A percentile compares a stretch with the other conserved stretches of the same genome.
phyloP scores from a whole-genome alignment of 2,329 filamentous ascomycete species.

The Fusarium longipes region DNA sequence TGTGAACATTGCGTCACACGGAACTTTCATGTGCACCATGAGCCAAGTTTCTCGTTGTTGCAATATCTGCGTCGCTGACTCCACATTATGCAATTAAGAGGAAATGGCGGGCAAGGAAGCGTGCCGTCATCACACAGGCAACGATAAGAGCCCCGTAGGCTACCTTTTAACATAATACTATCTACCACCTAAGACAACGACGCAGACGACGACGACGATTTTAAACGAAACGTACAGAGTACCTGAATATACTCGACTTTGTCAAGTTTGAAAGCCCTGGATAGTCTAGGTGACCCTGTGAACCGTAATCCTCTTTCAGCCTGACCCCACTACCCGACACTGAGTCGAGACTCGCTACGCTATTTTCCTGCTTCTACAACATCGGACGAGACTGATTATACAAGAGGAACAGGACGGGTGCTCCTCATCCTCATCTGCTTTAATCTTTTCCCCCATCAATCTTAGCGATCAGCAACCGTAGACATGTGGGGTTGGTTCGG shows the following conservation, averaged over 20 bases:
- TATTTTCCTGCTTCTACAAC: slow-evolving; percentile 37
- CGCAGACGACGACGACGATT: slow-evolving; percentile 37
- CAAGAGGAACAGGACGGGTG: slow-evolving; percentile 28
- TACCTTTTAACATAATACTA: slow-evolving; percentile 31
- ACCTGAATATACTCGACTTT: neutral
- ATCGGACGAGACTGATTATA: slow-evolving; percentile 9
- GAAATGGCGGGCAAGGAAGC: slow-evolving; percentile 15
- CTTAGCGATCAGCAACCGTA: slow-evolving; percentile 27
- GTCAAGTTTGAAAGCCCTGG: neutral
- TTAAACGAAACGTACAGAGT: slow-evolving; percentile 8
- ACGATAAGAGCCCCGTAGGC: slow-evolving; percentile 47
- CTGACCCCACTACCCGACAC: slow-evolving; percentile 45
- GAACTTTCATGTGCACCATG: slow-evolving; percentile 21
- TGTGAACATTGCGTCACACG: slow-evolving; percentile 50
- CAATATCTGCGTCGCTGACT: slow-evolving; percentile 40
- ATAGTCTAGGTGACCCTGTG: slow-evolving; percentile 4
- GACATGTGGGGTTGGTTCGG: slow-evolving; percentile 91
- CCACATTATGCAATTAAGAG: slow-evolving; percentile 42
- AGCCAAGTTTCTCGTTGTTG: slow-evolving; percentile 8
- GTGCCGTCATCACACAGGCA: slow-evolving; percentile 52
- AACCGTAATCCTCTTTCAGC: slow-evolving; percentile 31
- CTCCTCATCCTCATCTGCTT: slow-evolving; percentile 15
- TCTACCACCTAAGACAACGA: slow-evolving; percentile 31
- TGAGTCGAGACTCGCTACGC: slow-evolving; percentile 40
- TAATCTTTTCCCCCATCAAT: neutral